Evolutionary conservation across 306 rosid genomes (phyloP).

Genomic region (Casuarina cunninghamiana): DNA sequence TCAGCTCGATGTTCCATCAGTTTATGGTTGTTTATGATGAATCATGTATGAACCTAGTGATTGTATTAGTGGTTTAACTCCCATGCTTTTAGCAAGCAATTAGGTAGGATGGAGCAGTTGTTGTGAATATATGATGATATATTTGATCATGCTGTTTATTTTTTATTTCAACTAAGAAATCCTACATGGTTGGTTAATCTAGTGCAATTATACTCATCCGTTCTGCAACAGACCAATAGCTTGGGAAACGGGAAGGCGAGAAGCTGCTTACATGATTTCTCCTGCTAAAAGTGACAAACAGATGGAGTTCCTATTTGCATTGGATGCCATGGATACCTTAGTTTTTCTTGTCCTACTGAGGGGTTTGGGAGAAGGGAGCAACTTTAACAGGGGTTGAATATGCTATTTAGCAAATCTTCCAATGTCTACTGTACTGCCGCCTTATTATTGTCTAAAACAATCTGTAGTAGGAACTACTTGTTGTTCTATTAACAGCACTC

Average conservation of each 20-base stretch:
- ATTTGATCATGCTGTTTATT: constrained; percentile 8
- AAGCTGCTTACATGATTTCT: too few relatives aligned
- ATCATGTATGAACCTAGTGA: background rate
- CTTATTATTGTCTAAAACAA: too few relatives aligned
- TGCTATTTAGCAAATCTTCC: too few relatives aligned
- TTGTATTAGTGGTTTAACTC: constrained; percentile 21
- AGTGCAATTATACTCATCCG: background rate
- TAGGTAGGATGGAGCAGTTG: constrained; percentile 34
- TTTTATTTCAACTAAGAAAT: constrained; percentile 9
- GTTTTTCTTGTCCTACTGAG: too few relatives aligned
- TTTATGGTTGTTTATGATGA: background rate
- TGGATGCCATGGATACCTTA: too few relatives aligned
- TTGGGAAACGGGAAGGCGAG: background rate
- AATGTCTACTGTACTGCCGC: too few relatives aligned
- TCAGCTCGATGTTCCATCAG: background rate
- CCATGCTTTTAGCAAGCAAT: constrained; percentile 22
- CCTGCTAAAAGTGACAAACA: too few relatives aligned
- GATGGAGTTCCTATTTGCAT: too few relatives aligned
- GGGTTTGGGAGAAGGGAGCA: too few relatives aligned
- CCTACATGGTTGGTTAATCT: background rate
- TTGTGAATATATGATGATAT: constrained; percentile 13
- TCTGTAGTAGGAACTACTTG: too few relatives aligned
- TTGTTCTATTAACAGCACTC: too few relatives aligned
- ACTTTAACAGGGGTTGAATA: too few relatives aligned
- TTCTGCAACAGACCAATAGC: background rate